phyloP scores from a whole-genome alignment of 2,329 filamentous ascomycete species.

The Xylariaceae sp. region DNA sequence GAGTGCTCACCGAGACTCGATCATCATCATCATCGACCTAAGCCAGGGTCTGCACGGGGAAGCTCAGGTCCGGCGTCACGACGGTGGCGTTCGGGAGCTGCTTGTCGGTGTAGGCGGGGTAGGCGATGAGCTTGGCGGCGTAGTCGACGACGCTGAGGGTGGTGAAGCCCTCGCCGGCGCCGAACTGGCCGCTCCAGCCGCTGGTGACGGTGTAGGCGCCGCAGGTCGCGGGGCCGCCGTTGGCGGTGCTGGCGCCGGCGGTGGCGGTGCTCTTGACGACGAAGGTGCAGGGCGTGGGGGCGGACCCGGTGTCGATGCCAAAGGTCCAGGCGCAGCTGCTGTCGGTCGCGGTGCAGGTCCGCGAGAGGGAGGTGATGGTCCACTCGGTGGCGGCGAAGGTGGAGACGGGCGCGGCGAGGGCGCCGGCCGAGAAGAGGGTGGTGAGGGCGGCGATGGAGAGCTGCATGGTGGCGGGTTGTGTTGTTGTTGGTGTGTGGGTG shows the following conservation, averaged over 20 bases:
- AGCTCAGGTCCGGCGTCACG: slow-evolving; percentile 43
- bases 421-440: slow-evolving; percentile 17
- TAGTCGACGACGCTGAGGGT: slow-evolving; percentile 48
- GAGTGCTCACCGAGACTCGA: too few species aligned
- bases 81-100: slow-evolving; percentile 39
- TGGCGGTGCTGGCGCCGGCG: slow-evolving; percentile 30
- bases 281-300: slow-evolving; percentile 33
- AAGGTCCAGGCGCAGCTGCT: slow-evolving; percentile 38
- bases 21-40: background rate
- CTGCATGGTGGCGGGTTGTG: slow-evolving; percentile 27
- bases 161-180: slow-evolving; percentile 48
- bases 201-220: slow-evolving; percentile 49
- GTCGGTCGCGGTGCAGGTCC: slow-evolving; percentile 33
- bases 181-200: slow-evolving; percentile 55
- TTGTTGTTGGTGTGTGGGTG: background rate
- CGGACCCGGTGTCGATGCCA: slow-evolving; percentile 31
- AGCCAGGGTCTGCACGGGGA: slow-evolving; percentile 22
- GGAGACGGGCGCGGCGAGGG: slow-evolving; percentile 18
- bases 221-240: slow-evolving; percentile 34
- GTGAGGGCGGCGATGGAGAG: slow-evolving; percentile 15
- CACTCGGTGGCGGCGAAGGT: slow-evolving; percentile 28
- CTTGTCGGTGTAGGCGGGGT: slow-evolving; percentile 49
- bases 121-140: slow-evolving; percentile 40
- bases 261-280: slow-evolving; percentile 27
- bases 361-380: slow-evolving; percentile 35